Conservation (phyloP, 2,329 filamentous ascomycete genomes). For the Madurella fahalii region DNA sequence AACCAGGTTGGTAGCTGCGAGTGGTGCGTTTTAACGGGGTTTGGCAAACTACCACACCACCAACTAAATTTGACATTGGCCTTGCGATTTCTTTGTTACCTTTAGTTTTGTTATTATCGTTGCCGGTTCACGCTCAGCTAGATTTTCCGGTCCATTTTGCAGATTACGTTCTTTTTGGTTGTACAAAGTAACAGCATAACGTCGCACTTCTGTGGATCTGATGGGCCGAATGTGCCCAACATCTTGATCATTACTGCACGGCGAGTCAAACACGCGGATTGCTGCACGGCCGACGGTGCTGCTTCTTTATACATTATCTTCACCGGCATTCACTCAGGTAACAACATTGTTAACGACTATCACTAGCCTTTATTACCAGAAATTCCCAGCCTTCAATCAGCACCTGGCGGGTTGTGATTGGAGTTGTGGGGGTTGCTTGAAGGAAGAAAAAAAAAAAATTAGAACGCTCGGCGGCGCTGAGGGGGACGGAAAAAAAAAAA, state of each 20-base stretch:
- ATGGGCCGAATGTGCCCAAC: too few species aligned
- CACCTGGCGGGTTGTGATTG: constrained; percentile 6
- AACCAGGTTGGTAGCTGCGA: background rate
- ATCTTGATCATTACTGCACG: too few species aligned
- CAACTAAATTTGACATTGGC: background rate
- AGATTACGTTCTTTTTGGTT: too few species aligned
- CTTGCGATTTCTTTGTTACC: background rate
- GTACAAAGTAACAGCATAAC: too few species aligned
- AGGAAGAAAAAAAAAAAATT: constrained; percentile 9
- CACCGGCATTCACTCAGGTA: background rate
- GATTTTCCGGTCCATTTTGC: too few species aligned
- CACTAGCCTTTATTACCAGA: background rate
- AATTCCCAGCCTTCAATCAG: background rate
- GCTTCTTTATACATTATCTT: background rate
- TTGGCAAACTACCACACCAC: background rate
- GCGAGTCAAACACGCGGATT: too few species aligned
- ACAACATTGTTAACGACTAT: background rate
- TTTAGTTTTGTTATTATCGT: background rate
- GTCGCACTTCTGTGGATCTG: too few species aligned
- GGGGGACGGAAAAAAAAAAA: constrained; percentile 4
- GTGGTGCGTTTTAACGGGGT: background rate
- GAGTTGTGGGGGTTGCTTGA: background rate
- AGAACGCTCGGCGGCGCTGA: too few species aligned
- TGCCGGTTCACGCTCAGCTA: too few species aligned
- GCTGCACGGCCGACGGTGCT: background rate